Conservation (phyloP, 768 basidiomycete species). For the Phaeotremella fagi region DNA sequence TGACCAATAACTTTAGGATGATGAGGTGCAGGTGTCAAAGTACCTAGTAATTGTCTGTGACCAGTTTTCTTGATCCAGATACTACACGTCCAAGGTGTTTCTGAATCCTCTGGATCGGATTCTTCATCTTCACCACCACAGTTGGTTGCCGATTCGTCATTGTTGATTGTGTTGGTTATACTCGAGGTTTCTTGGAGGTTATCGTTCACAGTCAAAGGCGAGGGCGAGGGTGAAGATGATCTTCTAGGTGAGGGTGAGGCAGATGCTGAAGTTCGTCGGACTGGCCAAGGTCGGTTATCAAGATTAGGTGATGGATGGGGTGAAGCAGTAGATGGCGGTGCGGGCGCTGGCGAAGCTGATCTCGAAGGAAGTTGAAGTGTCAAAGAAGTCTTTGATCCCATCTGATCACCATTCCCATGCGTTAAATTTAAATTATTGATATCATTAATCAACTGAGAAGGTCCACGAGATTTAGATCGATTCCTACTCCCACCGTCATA, state of each 20-base stretch:
- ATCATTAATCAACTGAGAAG: slow-evolving; percentile 3
- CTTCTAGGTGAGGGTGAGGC: slow-evolving; percentile 14
- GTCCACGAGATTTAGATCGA: background rate
- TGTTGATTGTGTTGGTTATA: background rate
- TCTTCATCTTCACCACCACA: slow-evolving; percentile 64
- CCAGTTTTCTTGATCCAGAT: slow-evolving; percentile 41
- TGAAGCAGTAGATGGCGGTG: slow-evolving; percentile 3
- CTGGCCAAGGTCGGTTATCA: slow-evolving; percentile 23
- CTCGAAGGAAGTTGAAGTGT: slow-evolving; percentile 10
- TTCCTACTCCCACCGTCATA: background rate
- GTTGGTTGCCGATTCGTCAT: background rate
- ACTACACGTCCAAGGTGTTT: slow-evolving; percentile 88
- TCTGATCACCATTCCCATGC: background rate
- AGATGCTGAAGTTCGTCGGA: slow-evolving; percentile 21
- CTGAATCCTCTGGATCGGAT: slow-evolving; percentile 91
- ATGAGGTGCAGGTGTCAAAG: slow-evolving; percentile 84
- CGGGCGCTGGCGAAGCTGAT: slow-evolving; percentile 8
- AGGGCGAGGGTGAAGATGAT: background rate
- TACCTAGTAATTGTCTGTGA: slow-evolving; percentile 61
- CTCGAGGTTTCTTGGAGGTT: background rate
- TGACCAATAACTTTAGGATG: slow-evolving; percentile 91
- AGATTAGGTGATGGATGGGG: slow-evolving; percentile 13
- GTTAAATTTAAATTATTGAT: background rate
- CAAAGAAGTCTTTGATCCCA: slow-evolving; percentile 3
- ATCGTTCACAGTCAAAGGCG: background rate